These are phyloP conservation scores for Ramaria rubella DNA, from an alignment of 768 basidiomycete species.

Conservation along the genomic window DNA sequence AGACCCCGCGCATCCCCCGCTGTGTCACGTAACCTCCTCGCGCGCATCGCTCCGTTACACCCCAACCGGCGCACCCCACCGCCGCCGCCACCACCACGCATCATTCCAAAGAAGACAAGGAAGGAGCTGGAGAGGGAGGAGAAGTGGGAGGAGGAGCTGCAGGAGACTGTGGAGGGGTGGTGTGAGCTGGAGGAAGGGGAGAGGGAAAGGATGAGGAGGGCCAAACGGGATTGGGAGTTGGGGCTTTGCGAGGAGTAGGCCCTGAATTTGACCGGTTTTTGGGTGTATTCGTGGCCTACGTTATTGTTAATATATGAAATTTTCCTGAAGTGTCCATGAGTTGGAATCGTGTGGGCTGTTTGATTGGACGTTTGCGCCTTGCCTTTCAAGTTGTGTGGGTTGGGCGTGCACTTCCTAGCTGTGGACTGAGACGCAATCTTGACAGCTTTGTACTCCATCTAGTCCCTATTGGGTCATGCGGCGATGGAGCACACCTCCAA, in stretches of 20 bases:
- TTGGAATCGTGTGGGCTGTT: too few relatives aligned
- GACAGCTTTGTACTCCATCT: too few relatives aligned
- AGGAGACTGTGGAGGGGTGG: constrained; percentile 62
- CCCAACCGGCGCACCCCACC: constrained; percentile 68
- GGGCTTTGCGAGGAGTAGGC: constrained; percentile 49
- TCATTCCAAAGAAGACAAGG: constrained; percentile 65
- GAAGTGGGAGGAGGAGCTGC: constrained; percentile 72
- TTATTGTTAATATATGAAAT: too few relatives aligned
- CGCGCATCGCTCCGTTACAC: constrained; percentile 70
- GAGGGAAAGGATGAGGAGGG: constrained; percentile 47
- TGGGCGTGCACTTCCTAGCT: too few relatives aligned
- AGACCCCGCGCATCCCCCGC: constrained; percentile 52
- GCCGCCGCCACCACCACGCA: constrained; percentile 63
- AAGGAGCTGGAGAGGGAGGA: constrained; percentile 73
- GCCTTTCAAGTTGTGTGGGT: too few relatives aligned
- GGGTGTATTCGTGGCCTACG: too few relatives aligned
- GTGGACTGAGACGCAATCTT: too few relatives aligned
- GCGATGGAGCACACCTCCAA: too few relatives aligned
- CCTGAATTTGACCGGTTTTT: background rate
- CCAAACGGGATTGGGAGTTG: constrained; percentile 59
- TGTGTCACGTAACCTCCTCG: constrained; percentile 53
- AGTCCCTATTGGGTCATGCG: too few relatives aligned
- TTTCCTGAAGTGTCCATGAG: too few relatives aligned
- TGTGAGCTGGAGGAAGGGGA: constrained; percentile 40
- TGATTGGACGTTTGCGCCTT: too few relatives aligned